Conservation (phyloP, 179 eudicot genomes). For the Silene vulgaris region DNA sequence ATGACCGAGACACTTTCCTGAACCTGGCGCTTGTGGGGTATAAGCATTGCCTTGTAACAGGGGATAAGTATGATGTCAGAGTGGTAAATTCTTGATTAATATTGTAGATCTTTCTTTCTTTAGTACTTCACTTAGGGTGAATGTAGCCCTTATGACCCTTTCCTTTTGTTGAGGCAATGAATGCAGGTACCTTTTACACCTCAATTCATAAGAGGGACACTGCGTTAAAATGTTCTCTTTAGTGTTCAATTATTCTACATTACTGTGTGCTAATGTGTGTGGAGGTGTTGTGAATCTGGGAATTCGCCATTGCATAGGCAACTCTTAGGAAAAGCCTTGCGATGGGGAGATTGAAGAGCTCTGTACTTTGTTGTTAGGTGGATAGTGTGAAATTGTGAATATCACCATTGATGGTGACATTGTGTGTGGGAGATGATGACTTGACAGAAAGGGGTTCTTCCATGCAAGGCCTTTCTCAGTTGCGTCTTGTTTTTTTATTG, state of each 20-base stretch:
- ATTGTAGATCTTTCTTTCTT: not conserved
- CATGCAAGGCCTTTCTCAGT: too few species aligned
- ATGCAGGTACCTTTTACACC: not conserved
- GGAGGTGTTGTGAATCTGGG: too few species aligned
- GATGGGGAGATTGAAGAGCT: too few species aligned
- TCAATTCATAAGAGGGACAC: not conserved
- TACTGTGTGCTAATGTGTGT: too few species aligned
- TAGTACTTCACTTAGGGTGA: not conserved
- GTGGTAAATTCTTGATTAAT: constrained; percentile 48
- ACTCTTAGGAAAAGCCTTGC: too few species aligned
- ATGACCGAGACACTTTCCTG: constrained; percentile 86
- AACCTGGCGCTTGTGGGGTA: constrained; percentile 80
- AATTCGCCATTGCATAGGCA: too few species aligned
- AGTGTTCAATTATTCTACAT: not conserved
- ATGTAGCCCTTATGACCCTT: not conserved
- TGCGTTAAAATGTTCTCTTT: not conserved
- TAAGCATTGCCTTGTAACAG: constrained; percentile 74
- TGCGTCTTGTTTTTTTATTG: too few species aligned
- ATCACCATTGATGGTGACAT: too few species aligned
- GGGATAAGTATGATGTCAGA: constrained; percentile 93
- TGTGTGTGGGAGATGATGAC: too few species aligned
- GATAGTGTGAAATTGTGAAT: too few species aligned
- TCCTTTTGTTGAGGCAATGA: not conserved
- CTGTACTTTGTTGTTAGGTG: too few species aligned
- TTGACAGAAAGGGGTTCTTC: too few species aligned